A percentile compares a stretch with the other conserved stretches of the same genome.
These are phyloP conservation scores for Globisporangium nagaii DNA, from an alignment of 352 stramenopile genomes.

Conservation along the genomic window DNA sequence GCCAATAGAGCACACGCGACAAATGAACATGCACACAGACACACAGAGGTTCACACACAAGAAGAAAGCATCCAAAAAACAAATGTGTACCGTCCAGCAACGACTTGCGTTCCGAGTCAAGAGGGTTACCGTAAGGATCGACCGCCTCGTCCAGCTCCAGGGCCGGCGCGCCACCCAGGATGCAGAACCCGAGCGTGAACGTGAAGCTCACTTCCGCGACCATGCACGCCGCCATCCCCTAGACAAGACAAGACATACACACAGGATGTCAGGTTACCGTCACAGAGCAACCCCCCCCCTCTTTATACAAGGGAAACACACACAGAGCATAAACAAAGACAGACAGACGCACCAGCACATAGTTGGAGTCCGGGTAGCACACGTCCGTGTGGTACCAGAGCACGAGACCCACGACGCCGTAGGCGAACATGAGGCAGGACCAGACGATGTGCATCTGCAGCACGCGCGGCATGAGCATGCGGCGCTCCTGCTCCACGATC, in stretches of 20 bases:
- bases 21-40: background rate
- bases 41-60: slow-evolving; percentile 6
- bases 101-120: slow-evolving; percentile 69
- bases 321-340: background rate
- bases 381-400: slow-evolving; percentile 70
- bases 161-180: slow-evolving; percentile 36
- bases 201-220: slow-evolving; percentile 72
- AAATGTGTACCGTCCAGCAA: slow-evolving; percentile 61
- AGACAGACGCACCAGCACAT: slow-evolving; percentile 48
- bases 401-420: slow-evolving; percentile 46
- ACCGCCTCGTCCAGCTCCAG: slow-evolving; percentile 23
- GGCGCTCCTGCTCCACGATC: slow-evolving; percentile 83
- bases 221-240: slow-evolving; percentile 53
- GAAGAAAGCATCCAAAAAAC: slow-evolving; percentile 4
- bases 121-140: slow-evolving; percentile 60
- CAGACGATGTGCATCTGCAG: slow-evolving; percentile 75
- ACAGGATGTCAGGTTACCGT: no score
- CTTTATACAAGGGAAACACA: no score
- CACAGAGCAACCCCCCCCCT: no score
- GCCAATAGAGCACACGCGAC: background rate
- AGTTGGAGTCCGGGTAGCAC: slow-evolving; percentile 68
- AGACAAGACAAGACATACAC: slow-evolving; percentile 5
- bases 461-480: slow-evolving; percentile 80
- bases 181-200: slow-evolving; percentile 61
- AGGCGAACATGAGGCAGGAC: slow-evolving; percentile 60